phyloP scores from a whole-genome alignment of 2,329 filamentous ascomycete species.

The Epichloe typhina region DNA sequence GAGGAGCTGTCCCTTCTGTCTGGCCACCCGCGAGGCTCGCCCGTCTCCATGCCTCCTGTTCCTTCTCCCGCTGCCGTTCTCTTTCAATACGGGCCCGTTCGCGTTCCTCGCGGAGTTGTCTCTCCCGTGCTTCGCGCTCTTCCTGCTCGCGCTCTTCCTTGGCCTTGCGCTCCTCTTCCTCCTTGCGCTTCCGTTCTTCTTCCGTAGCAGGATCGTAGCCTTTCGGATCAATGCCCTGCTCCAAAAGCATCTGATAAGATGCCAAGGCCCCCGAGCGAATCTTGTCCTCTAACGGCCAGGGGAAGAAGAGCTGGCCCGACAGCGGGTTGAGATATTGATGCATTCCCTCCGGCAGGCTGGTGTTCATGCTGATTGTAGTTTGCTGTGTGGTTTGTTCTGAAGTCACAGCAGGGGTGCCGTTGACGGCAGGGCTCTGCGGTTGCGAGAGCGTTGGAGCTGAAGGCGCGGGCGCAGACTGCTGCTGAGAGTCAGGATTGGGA shows the following conservation, averaged over 20 bases:
- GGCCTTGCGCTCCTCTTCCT: constrained; percentile 35
- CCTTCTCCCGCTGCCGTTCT: constrained; percentile 28
- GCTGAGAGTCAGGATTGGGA: constrained; percentile 18
- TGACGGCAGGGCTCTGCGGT: constrained; percentile 19
- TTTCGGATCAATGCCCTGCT: constrained; percentile 48
- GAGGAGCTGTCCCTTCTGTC: constrained; percentile 13
- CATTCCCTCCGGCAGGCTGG: constrained; percentile 35
- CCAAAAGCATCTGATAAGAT: constrained; percentile 45
- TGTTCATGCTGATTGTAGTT: constrained; percentile 19
- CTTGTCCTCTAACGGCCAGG: constrained; percentile 62
- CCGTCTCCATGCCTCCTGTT: constrained; percentile 28
- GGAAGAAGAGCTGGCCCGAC: constrained; percentile 50
- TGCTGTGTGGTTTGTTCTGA: constrained; percentile 22
- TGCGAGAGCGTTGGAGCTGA: constrained; percentile 20
- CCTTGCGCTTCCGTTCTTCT: constrained; percentile 35
- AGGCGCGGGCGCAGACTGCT: constrained; percentile 18
- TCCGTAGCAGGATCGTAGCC: constrained; percentile 45
- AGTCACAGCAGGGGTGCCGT: constrained; percentile 12
- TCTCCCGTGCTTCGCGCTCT: constrained; percentile 33
- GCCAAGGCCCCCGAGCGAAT: constrained; percentile 58
- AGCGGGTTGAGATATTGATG: constrained; percentile 41
- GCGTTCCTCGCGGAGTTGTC: constrained; percentile 24
- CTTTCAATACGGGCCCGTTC: constrained; percentile 27
- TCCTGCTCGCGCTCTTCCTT: constrained; percentile 33
- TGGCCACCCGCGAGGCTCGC: constrained; percentile 20